Conservation (phyloP, 148 eudicot genomes). For the Persicaria maculosa region DNA sequence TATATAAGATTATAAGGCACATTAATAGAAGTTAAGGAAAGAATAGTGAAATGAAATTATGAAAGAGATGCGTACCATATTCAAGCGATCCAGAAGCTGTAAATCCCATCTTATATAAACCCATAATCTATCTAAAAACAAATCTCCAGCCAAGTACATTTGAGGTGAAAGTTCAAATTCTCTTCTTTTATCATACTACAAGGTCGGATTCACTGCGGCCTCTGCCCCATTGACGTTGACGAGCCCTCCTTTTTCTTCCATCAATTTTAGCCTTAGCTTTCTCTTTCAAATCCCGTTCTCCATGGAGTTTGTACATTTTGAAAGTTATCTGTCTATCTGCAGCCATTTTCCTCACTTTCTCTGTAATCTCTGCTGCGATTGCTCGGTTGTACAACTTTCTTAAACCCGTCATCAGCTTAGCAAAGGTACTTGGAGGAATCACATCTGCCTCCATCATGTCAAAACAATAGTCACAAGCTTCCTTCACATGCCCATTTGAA, state of each 20-base stretch:
- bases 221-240: slow-evolving; percentile 54
- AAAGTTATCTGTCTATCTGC: slow-evolving; percentile 75
- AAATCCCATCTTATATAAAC: neutral
- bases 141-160: neutral
- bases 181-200: neutral
- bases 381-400: slow-evolving; percentile 68
- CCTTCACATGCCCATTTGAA: slow-evolving; percentile 77
- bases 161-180: neutral
- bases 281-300: slow-evolving; percentile 87
- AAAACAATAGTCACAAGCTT: slow-evolving; percentile 85
- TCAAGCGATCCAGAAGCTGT: neutral
- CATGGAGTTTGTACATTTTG: slow-evolving; percentile 91
- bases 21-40: neutral
- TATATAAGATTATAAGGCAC: neutral
- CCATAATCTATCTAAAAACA: neutral
- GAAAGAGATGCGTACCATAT: neutral
- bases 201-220: slow-evolving; percentile 38
- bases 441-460: slow-evolving; percentile 87
- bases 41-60: neutral
- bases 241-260: slow-evolving; percentile 79
- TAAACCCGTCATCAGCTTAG: slow-evolving; percentile 82
- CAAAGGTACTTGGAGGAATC: slow-evolving; percentile 93
- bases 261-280: slow-evolving; percentile 58
- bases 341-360: slow-evolving; percentile 90
- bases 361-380: slow-evolving; percentile 93